These are phyloP conservation scores for Mycena polygramma DNA, from an alignment of 768 basidiomycete species.

Conservation along the genomic window DNA sequence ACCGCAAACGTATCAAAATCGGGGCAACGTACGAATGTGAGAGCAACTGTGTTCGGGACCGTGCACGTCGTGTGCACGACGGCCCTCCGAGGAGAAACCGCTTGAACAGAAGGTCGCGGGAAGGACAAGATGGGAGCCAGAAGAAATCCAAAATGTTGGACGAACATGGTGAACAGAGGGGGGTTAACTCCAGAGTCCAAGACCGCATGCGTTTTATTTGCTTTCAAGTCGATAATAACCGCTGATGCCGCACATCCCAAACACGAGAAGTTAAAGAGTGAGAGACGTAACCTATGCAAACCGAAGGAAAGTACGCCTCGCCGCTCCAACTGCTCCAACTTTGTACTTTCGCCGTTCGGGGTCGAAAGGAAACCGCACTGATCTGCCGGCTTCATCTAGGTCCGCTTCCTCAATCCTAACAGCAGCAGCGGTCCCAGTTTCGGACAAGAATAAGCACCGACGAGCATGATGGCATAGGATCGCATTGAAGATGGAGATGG, in stretches of 20 bases:
- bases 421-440: too few relatives aligned
- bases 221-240: neutral
- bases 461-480: too few relatives aligned
- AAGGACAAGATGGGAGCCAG: neutral
- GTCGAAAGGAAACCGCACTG: too few relatives aligned
- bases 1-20: neutral
- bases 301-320: too few relatives aligned
- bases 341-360: too few relatives aligned
- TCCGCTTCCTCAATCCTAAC: too few relatives aligned
- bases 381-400: too few relatives aligned
- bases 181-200: neutral
- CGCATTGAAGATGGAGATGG: too few relatives aligned
- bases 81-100: constrained; percentile 1
- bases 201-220: neutral
- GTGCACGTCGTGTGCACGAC: constrained; percentile 3
- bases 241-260: neutral
- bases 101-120: neutral
- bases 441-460: too few relatives aligned
- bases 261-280: neutral
- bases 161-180: neutral
- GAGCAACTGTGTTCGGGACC: constrained; percentile 1
- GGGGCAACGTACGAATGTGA: constrained; percentile 10
- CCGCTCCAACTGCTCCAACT: too few relatives aligned
- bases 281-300: too few relatives aligned
- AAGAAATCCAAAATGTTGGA: neutral